Evolutionary conservation across 495 filamentous ascomycete genomes (phyloP), one percentile per base, ranked within the genome.

Genomic region (Umbilicaria muhlenbergii): DNA sequence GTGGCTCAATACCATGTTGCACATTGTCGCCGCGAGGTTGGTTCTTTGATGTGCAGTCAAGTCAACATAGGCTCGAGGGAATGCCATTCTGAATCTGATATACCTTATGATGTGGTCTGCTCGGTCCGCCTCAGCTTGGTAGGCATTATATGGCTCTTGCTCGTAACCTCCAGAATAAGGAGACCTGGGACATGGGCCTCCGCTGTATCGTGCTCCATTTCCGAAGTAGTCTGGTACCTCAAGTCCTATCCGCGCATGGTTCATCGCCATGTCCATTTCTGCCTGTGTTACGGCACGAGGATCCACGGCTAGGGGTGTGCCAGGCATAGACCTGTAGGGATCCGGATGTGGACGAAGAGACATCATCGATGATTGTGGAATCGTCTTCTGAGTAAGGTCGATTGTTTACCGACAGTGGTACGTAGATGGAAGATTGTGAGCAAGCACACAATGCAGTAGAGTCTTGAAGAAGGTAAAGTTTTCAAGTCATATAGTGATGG

Each of bases 271-370:
- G 11, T 24, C 37, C 13, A 46, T 24, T 11, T 46, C 44, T 7
- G 40, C 34, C 8, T 36, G 8, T 8, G 24, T 28, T 0, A 31
- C 5, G 31, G 24, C 28, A 32, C 44, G 44, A 13, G 44, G 44
- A 11, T 39, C 44, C 44, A 46, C 33, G 12, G 36, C 36, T 31
- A 46, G 13, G 12, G 44, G 44, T 11, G 44, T 46, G 11, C 36
- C 37, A 18, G 44, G 44, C 36, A 46, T 34, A 8, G 44, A 46
- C 21, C 44, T 18, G 24, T 46, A 46, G 14, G 44, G 35, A 40
- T 46, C 44, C 2, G 14, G 44, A 18, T 13, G 24, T 1, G 44
- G 32, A 6, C 44, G 44, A 17, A 46, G 36, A 1, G 44, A 40
- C 24, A 46, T 28, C 24, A 28, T 28, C 8, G 6, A 28, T 28